Base-by-base conservation (phyloP, 352 stramenopile genomes). In the Pythium scleroteichum region DNA sequence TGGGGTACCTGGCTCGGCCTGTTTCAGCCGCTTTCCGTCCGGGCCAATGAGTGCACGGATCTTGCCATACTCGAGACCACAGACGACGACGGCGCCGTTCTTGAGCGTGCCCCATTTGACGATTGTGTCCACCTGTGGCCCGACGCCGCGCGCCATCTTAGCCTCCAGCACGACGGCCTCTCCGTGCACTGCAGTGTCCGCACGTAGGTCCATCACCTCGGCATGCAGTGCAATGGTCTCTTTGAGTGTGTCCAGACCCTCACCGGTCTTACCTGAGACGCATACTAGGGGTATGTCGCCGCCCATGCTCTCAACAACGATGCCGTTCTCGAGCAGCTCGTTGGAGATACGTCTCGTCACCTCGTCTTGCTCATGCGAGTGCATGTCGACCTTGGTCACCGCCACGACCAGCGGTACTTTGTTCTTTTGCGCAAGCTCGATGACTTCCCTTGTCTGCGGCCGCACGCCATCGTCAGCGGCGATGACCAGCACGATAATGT, bases 381-480 rank as follows among this genome's bases (percentile, higher is more conserved):
- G 83, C 81, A 92, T 96, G 78, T 99, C 94, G 78, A 92, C 92
- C 76, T 99, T 99, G 48, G 98, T 99, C 35, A 99, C 83, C 3
- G 97, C 97, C 22, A 99, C 89, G 41, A 99, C 83, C 13, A 99
- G 73, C 26, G 97, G 97, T 35, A 99, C 92, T 23, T 96, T 91
- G 57, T 97, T 96, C 53, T 98, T 94, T 23, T 96, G 75, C 39
- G 97, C 97, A 42, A 98, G 94, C 39, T 88, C 78, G 64, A 99
- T 75, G n/a, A 91, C 82, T 63, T 99, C 98, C 16, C 90, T 69
- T 10, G 98, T 99, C 77, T 99, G 98, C 45, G 98, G 91, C 53
- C 97, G 98, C 59, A 99, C 81, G 49, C 97, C 97, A 74, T 99
- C 98, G 69, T 99, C 98, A 12, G 96, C 97, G 0, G 98, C 97